Evolutionary conservation across 148 eudicot species (phyloP), one percentile per base, ranked within the genome.

Genomic region (Suaeda aralocaspica): DNA sequence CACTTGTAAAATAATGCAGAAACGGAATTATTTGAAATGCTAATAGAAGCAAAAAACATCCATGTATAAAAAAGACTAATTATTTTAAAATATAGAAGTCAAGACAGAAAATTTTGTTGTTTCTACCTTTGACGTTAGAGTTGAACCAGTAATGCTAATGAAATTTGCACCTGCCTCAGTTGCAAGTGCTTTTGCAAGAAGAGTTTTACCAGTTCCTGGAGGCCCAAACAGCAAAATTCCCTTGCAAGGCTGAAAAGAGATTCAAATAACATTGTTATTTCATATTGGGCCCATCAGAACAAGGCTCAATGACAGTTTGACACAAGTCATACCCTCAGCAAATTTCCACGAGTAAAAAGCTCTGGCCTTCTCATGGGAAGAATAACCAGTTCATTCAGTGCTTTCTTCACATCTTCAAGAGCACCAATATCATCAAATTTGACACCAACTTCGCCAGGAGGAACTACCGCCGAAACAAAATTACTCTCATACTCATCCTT

Each of bases 121-220:
- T 30, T 74, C 45, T 67, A 91, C 99, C 97, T 94, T 94, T 67
- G 99, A 94, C 68, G 99, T 94, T 29, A 94, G 82, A 72, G 88
- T 86, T 18, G 99, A 94, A 68, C 99, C 99, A 55, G 99, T 91
- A 75, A 94, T 84, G 81, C 93, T 94, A 53, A 94, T 90, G 60
- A 94, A 94, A 80, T 94, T 94, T 53, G 97, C 99, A 57, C 93
- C 93, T 15, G 99, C 92, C 81, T 94, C 99, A 29, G 99, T 94
- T 70, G 99, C 97, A 72, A 94, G 97, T 58, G 99, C 99, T 74
- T 94, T 94, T 6, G 97, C 99, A 68, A 94, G 82, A 69, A 94
- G 97, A 31, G 99, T 94, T 84, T 94, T 94, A 57, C 99, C 99
- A 29, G 99, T 94, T 77, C 99, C 99, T 64, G 99, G 99, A 53